These are phyloP conservation scores for Phyllosticta paracitricarpa DNA, from an alignment of 2,329 filamentous ascomycete species.

Conservation along the genomic window DNA sequence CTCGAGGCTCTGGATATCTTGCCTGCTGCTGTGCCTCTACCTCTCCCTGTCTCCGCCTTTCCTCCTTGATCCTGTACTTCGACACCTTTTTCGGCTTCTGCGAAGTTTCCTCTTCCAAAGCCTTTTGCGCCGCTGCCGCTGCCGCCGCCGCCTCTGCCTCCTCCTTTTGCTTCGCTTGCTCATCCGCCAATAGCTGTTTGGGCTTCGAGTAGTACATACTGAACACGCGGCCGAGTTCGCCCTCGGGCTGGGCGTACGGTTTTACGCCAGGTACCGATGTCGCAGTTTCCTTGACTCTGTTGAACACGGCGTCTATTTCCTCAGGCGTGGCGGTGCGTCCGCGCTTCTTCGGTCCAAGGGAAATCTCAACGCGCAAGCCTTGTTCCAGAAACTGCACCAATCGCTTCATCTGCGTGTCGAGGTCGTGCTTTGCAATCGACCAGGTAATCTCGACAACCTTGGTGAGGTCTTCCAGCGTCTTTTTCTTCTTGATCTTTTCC, in stretches of 20 bases:
- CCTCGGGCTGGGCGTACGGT: slow-evolving; percentile 20
- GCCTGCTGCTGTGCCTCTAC: background rate
- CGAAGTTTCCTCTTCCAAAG: slow-evolving; percentile 9
- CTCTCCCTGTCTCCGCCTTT: background rate
- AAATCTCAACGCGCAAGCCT: slow-evolving; percentile 65
- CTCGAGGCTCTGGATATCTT: background rate
- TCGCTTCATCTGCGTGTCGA: slow-evolving; percentile 59
- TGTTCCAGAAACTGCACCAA: slow-evolving; percentile 60
- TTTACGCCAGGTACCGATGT: slow-evolving; percentile 24
- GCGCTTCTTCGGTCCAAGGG: slow-evolving; percentile 57
- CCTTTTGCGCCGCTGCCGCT: slow-evolving; percentile 5
- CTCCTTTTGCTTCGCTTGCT: slow-evolving; percentile 11
- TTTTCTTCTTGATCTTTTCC: slow-evolving; percentile 28
- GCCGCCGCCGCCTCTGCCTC: slow-evolving; percentile 11
- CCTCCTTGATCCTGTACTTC: slow-evolving; percentile 4
- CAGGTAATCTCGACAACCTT: slow-evolving; percentile 90
- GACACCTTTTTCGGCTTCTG: background rate
- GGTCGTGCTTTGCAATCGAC: slow-evolving; percentile 68
- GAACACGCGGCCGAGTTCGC: slow-evolving; percentile 22
- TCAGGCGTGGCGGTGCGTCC: slow-evolving; percentile 50
- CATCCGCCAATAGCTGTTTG: slow-evolving; percentile 13
- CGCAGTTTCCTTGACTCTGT: slow-evolving; percentile 37
- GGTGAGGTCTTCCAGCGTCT: slow-evolving; percentile 19
- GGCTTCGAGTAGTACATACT: slow-evolving; percentile 19
- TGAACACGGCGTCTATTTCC: slow-evolving; percentile 50